phyloP scores from a whole-genome alignment of 345 rosid species.

The Eucalyptus regnans region DNA sequence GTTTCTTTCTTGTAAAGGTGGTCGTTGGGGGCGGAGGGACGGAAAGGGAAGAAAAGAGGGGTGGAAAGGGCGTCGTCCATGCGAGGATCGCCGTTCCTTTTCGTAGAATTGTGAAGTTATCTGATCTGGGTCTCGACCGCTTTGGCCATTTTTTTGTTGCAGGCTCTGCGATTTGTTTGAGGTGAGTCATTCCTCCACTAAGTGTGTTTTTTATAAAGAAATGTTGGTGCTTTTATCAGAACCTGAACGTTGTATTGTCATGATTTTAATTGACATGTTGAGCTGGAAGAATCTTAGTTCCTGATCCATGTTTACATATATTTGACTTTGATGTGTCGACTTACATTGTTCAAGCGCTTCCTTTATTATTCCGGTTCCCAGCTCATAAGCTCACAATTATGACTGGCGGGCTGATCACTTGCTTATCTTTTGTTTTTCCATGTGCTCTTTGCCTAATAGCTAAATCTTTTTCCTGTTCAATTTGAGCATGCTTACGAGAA shows the following conservation, averaged over 20 bases:
- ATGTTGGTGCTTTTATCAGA: neutral
- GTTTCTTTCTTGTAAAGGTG: neutral
- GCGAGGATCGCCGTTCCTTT: neutral
- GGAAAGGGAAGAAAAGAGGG: neutral
- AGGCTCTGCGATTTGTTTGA: neutral
- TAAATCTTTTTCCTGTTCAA: neutral
- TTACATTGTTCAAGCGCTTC: neutral
- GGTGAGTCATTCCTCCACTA: neutral
- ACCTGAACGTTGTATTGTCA: neutral
- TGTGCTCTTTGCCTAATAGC: neutral
- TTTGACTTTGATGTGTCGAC: neutral
- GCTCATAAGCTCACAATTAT: neutral
- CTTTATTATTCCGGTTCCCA: neutral
- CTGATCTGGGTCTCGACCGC: neutral
- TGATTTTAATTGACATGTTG: neutral
- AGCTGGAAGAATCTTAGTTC: neutral
- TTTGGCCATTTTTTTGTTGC: neutral
- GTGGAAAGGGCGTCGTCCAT: neutral
- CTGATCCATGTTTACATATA: neutral
- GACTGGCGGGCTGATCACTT: neutral
- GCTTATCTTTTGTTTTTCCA: neutral
- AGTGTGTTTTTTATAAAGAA: neutral
- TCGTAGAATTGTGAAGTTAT: neutral
- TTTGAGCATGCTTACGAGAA: neutral
- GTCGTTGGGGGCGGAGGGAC: neutral